These are phyloP conservation scores for Rhynchospora pubera DNA, from an alignment of 176 grass and related monocot species.

Conservation along the genomic window DNA sequence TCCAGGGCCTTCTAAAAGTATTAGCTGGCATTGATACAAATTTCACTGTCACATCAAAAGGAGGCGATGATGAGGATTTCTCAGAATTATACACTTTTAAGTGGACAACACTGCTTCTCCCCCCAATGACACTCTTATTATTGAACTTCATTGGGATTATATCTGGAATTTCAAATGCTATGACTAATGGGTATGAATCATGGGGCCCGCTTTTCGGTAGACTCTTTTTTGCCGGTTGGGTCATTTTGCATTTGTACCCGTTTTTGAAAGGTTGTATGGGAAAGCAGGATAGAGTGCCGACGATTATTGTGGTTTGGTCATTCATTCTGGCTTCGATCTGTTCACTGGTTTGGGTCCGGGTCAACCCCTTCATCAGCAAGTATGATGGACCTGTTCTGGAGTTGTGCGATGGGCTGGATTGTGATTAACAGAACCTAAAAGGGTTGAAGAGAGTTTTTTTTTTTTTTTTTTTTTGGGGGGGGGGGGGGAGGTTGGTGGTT, in stretches of 20 bases:
- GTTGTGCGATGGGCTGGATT: constrained; percentile 35
- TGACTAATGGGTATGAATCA: constrained; percentile 32
- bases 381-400: constrained; percentile 43
- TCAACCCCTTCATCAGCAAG: constrained; percentile 34
- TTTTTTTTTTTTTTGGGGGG: too few relatives aligned
- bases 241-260: constrained; percentile 44
- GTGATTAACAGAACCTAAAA: constrained; percentile 15
- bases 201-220: constrained; percentile 41
- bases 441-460: background rate
- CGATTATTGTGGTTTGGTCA: constrained; percentile 41
- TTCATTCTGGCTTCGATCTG: constrained; percentile 39
- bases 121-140: constrained; percentile 38
- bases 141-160: constrained; percentile 37
- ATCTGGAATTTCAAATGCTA: constrained; percentile 34
- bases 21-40: constrained; percentile 36
- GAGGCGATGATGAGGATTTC: constrained; percentile 35
- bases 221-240: constrained; percentile 40
- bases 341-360: constrained; percentile 38
- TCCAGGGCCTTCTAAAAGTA: constrained; percentile 44
- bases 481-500: background rate
- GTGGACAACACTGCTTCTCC: constrained; percentile 40
- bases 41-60: constrained; percentile 52
- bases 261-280: constrained; percentile 50
- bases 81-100: constrained; percentile 45
- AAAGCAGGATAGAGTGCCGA: constrained; percentile 42